Percentiles rank a stretch among this genome's conserved stretches.
phyloP scores from a whole-genome alignment of 1,284 basidiomycete species.

The Austroboletus olivaceoglutinosus region DNA sequence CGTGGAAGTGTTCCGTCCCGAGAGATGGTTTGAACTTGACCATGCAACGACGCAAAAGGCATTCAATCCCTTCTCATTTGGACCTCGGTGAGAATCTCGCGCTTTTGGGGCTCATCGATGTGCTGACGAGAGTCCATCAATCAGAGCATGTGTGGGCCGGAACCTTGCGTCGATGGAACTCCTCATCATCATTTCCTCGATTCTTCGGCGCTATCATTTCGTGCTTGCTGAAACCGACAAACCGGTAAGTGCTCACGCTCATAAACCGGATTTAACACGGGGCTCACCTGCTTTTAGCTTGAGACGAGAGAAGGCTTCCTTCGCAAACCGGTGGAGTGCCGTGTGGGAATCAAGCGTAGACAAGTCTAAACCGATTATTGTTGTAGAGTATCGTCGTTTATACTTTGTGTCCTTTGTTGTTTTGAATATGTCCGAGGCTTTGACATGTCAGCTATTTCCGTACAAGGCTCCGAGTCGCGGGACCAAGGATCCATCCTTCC shows the following conservation, averaged over 20 bases:
- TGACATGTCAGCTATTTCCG: constrained; percentile 16
- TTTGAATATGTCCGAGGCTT: too few species aligned
- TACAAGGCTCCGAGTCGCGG: neutral
- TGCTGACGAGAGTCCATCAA: neutral
- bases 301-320: constrained; percentile 76
- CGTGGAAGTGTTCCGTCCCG: constrained; percentile 71
- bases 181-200: constrained; percentile 69
- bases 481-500: neutral
- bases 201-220: constrained; percentile 72
- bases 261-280: constrained; percentile 4
- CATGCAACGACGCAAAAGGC: constrained; percentile 58
- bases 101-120: neutral
- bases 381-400: neutral
- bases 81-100: constrained; percentile 48
- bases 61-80: constrained; percentile 76
- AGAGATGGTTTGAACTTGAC: constrained; percentile 77
- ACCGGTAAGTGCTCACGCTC: constrained; percentile 43
- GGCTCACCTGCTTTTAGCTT: constrained; percentile 42
- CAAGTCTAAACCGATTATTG: constrained; percentile 13
- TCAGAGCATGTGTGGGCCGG: constrained; percentile 68
- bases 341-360: constrained; percentile 61
- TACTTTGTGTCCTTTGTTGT: neutral
- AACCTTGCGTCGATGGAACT: constrained; percentile 77
- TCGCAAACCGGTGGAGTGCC: constrained; percentile 67
- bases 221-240: constrained; percentile 57